These are phyloP conservation scores for Pleurotus platypus DNA, from an alignment of 768 basidiomycete genomes.

Conservation along the genomic window DNA sequence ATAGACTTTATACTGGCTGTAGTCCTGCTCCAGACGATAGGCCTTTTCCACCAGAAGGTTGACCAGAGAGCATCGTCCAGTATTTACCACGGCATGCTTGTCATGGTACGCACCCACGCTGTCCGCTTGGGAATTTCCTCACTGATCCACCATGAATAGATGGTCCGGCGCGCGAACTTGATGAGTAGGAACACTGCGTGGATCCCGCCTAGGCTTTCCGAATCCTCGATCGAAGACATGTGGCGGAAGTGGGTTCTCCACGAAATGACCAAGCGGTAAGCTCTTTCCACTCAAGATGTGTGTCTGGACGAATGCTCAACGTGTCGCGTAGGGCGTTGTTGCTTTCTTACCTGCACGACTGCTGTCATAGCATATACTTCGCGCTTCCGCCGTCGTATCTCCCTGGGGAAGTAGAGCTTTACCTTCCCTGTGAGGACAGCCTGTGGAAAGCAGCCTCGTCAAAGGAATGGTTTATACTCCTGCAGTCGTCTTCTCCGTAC, in stretches of 20 bases:
- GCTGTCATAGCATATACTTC: constrained; percentile 52
- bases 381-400: constrained; percentile 44
- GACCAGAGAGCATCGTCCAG: constrained; percentile 46
- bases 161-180: constrained; percentile 44
- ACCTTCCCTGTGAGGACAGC: constrained; percentile 53
- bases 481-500: constrained; percentile 38
- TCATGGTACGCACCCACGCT: constrained; percentile 39
- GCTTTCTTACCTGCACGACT: constrained; percentile 56
- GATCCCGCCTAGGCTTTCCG: constrained; percentile 36
- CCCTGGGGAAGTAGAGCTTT: constrained; percentile 44
- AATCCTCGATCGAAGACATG: constrained; percentile 32
- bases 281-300: neutral
- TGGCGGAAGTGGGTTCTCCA: constrained; percentile 59
- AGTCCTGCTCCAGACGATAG: constrained; percentile 55
- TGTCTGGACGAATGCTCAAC: constrained; percentile 3
- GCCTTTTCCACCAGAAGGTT: constrained; percentile 47
- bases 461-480: constrained; percentile 43
- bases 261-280: constrained; percentile 56
- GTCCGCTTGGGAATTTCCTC: neutral
- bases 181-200: constrained; percentile 42
- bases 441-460: constrained; percentile 48
- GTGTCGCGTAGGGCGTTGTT: constrained; percentile 33
- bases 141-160: constrained; percentile 23
- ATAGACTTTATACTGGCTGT: constrained; percentile 43
- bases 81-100: constrained; percentile 59